Evolutionary conservation across 2,329 filamentous ascomycete genomes (phyloP).

Genomic region (Epichloe uncinata): DNA sequence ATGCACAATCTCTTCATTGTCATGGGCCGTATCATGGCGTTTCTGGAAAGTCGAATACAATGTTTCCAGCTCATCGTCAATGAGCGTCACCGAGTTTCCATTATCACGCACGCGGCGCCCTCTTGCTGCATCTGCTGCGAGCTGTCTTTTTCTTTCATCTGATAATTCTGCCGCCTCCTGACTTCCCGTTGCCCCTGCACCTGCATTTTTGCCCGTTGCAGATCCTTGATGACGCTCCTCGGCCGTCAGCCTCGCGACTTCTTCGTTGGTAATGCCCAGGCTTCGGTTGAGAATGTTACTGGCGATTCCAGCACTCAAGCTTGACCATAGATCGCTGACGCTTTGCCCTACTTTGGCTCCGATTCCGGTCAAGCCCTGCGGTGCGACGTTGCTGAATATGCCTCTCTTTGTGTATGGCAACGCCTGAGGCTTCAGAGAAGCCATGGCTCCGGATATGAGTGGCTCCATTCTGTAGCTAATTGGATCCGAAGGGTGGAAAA

Average conservation of each 20-base stretch:
- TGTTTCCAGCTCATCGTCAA: slow-evolving; percentile 83
- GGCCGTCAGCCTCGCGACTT: slow-evolving; percentile 39
- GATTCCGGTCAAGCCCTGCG: slow-evolving; percentile 73
- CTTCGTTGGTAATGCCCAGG: slow-evolving; percentile 58
- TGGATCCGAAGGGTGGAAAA: slow-evolving; percentile 91
- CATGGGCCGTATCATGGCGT: slow-evolving; percentile 40
- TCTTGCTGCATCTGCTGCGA: slow-evolving; percentile 26
- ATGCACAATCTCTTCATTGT: slow-evolving; percentile 22
- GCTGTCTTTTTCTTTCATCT: slow-evolving; percentile 38
- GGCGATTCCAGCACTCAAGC: slow-evolving; percentile 73
- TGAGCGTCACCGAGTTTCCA: slow-evolving; percentile 45
- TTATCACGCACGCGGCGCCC: slow-evolving; percentile 22
- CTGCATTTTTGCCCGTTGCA: slow-evolving; percentile 16
- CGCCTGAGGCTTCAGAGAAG: slow-evolving; percentile 69
- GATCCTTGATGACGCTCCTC: slow-evolving; percentile 17
- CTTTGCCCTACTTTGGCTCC: slow-evolving; percentile 79
- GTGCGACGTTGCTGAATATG: slow-evolving; percentile 64
- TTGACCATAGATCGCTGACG: slow-evolving; percentile 81
- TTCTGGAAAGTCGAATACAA: slow-evolving; percentile 77
- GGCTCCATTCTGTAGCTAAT: slow-evolving; percentile 89
- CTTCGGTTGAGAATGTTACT: slow-evolving; percentile 77
- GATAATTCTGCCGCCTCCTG: slow-evolving; percentile 18
- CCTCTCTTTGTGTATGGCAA: slow-evolving; percentile 87
- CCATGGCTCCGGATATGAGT: slow-evolving; percentile 79
- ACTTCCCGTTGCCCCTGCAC: slow-evolving; percentile 8